Percentiles rank a stretch among this genome's conserved stretches.
phyloP scores from a whole-genome alignment of 257 asterid species.

The Solanum raphanifolium region DNA sequence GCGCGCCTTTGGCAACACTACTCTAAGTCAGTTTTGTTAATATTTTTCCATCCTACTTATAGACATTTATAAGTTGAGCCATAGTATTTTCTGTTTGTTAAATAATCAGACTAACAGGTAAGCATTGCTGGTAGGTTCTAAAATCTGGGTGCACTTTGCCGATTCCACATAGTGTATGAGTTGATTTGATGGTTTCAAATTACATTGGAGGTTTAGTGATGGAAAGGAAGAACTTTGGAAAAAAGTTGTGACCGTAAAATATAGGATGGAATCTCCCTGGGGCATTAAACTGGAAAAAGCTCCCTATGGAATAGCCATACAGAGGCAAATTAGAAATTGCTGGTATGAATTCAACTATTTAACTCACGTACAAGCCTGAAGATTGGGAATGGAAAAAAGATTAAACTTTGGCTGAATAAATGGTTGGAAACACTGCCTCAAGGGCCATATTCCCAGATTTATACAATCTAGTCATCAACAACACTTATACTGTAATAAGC shows the following conservation, averaged over 20 bases:
- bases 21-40: background rate
- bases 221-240: background rate
- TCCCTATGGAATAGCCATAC: background rate
- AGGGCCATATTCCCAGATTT: background rate
- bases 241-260: background rate
- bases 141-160: background rate
- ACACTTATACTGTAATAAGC: background rate
- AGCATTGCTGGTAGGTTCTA: background rate
- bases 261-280: background rate
- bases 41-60: background rate
- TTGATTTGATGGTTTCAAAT: background rate
- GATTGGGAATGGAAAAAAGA: background rate
- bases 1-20: background rate
- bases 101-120: background rate
- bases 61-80: background rate
- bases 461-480: background rate
- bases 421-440: background rate
- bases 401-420: background rate
- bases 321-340: background rate
- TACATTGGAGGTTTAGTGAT: background rate
- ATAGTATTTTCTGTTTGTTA: background rate
- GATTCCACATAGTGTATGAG: background rate
- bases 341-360: background rate
- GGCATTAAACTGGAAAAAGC: background rate
- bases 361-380: background rate